Conservation (phyloP, 768 basidiomycete genomes). For the Termitomyces sp. region DNA sequence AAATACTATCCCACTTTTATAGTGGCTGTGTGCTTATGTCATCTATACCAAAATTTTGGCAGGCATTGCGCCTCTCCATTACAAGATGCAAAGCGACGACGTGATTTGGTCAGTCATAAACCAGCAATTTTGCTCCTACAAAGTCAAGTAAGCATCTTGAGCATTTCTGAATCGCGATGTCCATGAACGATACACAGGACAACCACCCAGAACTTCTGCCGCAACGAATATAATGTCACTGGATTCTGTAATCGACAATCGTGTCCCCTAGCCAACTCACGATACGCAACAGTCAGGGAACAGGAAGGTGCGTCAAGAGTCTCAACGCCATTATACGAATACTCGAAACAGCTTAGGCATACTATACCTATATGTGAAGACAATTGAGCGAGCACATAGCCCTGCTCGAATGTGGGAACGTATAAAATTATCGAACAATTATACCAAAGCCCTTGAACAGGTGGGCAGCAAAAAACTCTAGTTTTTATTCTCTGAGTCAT, state of each 20-base stretch:
- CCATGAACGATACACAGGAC: constrained; percentile 49
- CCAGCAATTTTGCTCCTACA: constrained; percentile 96
- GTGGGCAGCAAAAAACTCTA: constrained; percentile 28
- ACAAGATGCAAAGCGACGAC: constrained; percentile 92
- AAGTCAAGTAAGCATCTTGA: constrained; percentile 81
- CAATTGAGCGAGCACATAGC: constrained; percentile 93
- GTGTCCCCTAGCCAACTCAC: constrained; percentile 95
- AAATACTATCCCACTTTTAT: too few species aligned
- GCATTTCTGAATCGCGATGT: not conserved
- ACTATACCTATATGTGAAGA: constrained; percentile 94
- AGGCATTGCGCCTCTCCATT: not conserved
- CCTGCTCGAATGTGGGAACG: constrained; percentile 98
- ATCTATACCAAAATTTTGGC: too few species aligned
- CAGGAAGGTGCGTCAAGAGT: constrained; percentile 64
- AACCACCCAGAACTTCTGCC: constrained; percentile 93
- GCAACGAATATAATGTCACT: constrained; percentile 98
- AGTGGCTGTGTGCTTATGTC: too few species aligned
- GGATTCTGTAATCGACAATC: constrained; percentile 93
- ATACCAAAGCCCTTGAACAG: constrained; percentile 93
- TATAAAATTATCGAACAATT: constrained; percentile 89
- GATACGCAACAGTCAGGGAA: constrained; percentile 98
- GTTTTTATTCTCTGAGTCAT: not conserved
- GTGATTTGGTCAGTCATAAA: constrained; percentile 98
- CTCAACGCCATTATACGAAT: not conserved
- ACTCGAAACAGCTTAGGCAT: constrained; percentile 41